Base-by-base conservation (phyloP, 768 basidiomycete genomes). In the Daedaleopsis nitida region DNA sequence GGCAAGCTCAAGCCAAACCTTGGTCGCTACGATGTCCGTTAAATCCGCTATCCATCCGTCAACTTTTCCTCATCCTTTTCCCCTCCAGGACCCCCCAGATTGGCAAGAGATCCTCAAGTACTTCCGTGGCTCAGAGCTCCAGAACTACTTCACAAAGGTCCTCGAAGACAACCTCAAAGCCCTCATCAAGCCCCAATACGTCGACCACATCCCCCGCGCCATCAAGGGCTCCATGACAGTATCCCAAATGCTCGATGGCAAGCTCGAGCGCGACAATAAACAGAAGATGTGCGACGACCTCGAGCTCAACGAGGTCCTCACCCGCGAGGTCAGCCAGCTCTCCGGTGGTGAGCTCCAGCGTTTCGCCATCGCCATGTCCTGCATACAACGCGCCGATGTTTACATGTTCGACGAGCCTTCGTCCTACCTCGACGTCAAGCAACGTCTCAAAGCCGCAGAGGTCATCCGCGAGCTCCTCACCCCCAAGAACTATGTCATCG, bases 401-500 rank as follows among this genome's bases (percentile, higher is more conserved):
- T 97, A 97, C 80, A 98, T 98, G 95, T 98, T 98, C 71, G 95
- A 98, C 79, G 97, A 98, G 73, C 97, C 97, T 16, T 98, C 96
- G 35, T 94, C 91, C 80, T 99, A 98, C 73, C 84, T 99, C 66
- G 97, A 99, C 80, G 85, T 98, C 76, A 92, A 86, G 75, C 97
- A 99, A 74, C 91, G 97, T 70, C 77, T 99, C 66, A 91, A 87
- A 70, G 97, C 97, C 16, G 97, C 97, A 10, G 88, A 95, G 69
- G 94, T 96, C 60, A 98, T 99, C 64, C 94, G 97, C 49, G 84
- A 86, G 32, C 79, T 99, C 58, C 84, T 98, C 52, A 82, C 77
- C 9, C 86, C 94, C 0, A 86, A 85, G 66, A 89, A 92, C 76
- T 99, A 98, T 71, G 92, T 99, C 64, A 89, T 99, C 62, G 94